phyloP scores from a whole-genome alignment of 2,329 filamentous ascomycete genomes.

The Rhexocercosporidium sp. region DNA sequence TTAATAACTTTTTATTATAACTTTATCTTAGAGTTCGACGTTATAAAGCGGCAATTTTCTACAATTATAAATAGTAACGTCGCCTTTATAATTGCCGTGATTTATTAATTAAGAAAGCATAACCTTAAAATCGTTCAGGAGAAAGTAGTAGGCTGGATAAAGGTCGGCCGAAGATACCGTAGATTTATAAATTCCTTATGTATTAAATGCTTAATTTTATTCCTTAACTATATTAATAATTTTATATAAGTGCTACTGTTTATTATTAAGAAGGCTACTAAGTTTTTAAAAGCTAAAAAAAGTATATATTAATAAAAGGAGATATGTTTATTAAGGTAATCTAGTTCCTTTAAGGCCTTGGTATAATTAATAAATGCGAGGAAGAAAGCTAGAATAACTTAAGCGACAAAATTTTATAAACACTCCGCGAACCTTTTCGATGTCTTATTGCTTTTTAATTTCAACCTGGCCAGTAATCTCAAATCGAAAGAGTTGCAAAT shows the following conservation, averaged over 20 bases:
- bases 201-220: constrained; percentile 20
- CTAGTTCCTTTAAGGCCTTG: constrained; percentile 16
- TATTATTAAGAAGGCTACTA: constrained; percentile 17
- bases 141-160: constrained; percentile 17
- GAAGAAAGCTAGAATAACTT: constrained; percentile 18
- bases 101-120: constrained; percentile 19
- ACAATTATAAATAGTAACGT: constrained; percentile 13
- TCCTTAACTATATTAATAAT: constrained; percentile 19
- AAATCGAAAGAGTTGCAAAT: constrained; percentile 8
- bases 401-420: constrained; percentile 21
- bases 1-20: constrained; percentile 18
- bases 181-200: constrained; percentile 20
- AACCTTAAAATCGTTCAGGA: constrained; percentile 16
- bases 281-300: constrained; percentile 19
- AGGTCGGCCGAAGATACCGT: constrained; percentile 18
- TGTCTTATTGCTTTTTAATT: constrained; percentile 15
- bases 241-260: constrained; percentile 22
- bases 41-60: constrained; percentile 18
- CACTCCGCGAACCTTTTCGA: constrained; percentile 8
- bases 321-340: constrained; percentile 13
- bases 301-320: constrained; percentile 14
- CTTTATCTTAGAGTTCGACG: constrained; percentile 19
- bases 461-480: constrained; percentile 17
- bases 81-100: constrained; percentile 10
- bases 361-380: constrained; percentile 14